These are phyloP conservation scores for Flaveria robusta DNA, from an alignment of 129 eudicot genomes.

Conservation along the genomic window DNA sequence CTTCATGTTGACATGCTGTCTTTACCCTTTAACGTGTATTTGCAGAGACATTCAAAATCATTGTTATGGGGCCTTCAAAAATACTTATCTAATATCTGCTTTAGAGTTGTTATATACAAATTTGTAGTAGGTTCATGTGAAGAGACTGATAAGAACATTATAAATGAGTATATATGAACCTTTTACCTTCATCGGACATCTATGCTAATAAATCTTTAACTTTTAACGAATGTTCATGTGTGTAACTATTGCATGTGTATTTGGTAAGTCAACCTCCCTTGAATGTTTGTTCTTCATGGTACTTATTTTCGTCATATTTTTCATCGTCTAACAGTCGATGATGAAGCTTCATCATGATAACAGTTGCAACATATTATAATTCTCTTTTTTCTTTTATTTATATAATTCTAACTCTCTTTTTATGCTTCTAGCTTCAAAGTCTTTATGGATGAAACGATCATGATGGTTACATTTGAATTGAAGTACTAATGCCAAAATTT, in stretches of 20 bases:
- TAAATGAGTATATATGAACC: conserved; percentile 3
- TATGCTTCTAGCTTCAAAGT: background rate
- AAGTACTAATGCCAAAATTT: background rate
- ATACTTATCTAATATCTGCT: background rate
- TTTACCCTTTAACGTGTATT: background rate
- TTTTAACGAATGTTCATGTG: background rate
- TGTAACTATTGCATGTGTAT: conserved; percentile 2
- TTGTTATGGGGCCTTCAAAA: background rate
- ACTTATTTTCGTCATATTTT: background rate
- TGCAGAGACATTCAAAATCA: conserved; percentile 1
- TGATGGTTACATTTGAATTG: background rate
- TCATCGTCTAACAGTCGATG: background rate
- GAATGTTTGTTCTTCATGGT: conserved; percentile 9
- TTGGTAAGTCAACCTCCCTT: conserved; percentile 13
- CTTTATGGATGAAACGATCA: background rate
- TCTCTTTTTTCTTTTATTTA: background rate
- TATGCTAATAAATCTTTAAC: background rate
- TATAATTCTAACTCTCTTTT: background rate
- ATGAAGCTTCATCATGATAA: background rate
- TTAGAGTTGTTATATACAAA: background rate
- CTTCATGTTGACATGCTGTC: no score
- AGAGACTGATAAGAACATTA: background rate
- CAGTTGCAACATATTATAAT: background rate
- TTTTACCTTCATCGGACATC: background rate
- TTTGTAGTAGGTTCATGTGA: background rate